These are phyloP conservation scores for Amphirosellinia nigrospora DNA, from an alignment of 495 filamentous ascomycete genomes.

Conservation along the genomic window DNA sequence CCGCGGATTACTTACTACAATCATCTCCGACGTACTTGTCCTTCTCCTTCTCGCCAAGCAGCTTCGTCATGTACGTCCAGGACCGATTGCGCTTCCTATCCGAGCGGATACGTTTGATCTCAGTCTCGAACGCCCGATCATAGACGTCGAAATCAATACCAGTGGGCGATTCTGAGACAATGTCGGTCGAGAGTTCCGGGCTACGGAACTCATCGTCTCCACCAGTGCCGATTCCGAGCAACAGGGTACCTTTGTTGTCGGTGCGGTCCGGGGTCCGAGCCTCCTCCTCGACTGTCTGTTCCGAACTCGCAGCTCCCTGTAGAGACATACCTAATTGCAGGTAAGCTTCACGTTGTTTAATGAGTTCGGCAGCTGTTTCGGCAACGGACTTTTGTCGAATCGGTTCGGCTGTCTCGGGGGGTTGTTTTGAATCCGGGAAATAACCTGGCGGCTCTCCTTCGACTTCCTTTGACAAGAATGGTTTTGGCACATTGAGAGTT, in stretches of 20 bases:
- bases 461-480: slow-evolving; percentile 10
- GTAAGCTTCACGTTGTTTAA: slow-evolving; percentile 46
- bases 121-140: slow-evolving; percentile 81
- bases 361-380: slow-evolving; percentile 47
- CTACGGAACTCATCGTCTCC: slow-evolving; percentile 47
- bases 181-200: slow-evolving; percentile 37
- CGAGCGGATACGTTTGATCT: slow-evolving; percentile 73
- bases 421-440: slow-evolving; percentile 34
- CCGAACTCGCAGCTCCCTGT: slow-evolving; percentile 21
- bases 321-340: slow-evolving; percentile 25
- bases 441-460: slow-evolving; percentile 3
- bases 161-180: slow-evolving; percentile 82
- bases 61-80: slow-evolving; percentile 37
- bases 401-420: slow-evolving; percentile 38
- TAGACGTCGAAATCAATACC: slow-evolving; percentile 85
- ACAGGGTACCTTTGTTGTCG: slow-evolving; percentile 64
- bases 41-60: slow-evolving; percentile 36
- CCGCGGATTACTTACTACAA: slow-evolving; percentile 5
- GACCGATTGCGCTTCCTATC: slow-evolving; percentile 34
- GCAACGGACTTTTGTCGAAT: slow-evolving; percentile 40
- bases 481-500: slow-evolving; percentile 19
- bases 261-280: slow-evolving; percentile 71
- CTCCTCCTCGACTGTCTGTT: slow-evolving; percentile 21
- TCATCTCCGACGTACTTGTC: slow-evolving; percentile 38
- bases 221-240: slow-evolving; percentile 76